These are phyloP conservation scores for Cornus florida DNA, from an alignment of 148 eudicot species.

Conservation along the genomic window DNA sequence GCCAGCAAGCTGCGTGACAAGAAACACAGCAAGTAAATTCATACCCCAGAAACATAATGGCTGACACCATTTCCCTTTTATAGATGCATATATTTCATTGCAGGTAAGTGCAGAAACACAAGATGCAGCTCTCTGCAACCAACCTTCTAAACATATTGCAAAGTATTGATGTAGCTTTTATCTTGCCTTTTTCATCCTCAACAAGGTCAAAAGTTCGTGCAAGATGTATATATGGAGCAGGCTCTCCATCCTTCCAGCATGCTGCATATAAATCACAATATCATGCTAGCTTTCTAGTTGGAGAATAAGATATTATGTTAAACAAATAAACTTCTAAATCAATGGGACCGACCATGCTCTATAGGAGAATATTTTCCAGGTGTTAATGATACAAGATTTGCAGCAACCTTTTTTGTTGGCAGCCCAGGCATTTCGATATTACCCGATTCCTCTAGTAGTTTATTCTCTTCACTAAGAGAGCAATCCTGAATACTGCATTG, in stretches of 20 bases:
- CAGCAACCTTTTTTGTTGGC: constrained; percentile 27
- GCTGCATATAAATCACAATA: constrained; percentile 51
- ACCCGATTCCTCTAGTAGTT: constrained; percentile 25
- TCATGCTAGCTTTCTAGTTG: constrained; percentile 14
- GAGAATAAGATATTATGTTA: not conserved
- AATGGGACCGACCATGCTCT: constrained; percentile 67
- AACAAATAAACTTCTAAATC: no score
- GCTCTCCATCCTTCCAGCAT: constrained; percentile 85
- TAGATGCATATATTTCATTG: not conserved
- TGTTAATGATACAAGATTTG: constrained; percentile 53
- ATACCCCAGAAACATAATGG: not conserved
- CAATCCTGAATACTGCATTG: constrained; percentile 25
- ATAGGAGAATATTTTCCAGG: constrained; percentile 70
- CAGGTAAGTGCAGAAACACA: not conserved
- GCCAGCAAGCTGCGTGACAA: constrained; percentile 67
- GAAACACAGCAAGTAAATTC: constrained; percentile 5
- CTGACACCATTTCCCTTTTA: not conserved
- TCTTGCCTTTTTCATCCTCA: constrained; percentile 89
- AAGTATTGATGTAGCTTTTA: constrained; percentile 85
- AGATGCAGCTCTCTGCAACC: not conserved
- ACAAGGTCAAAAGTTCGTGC: constrained; percentile 89
- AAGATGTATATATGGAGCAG: constrained; percentile 89
- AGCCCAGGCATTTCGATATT: constrained; percentile 23
- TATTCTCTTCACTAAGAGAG: constrained; percentile 32
- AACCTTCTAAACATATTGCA: constrained; percentile 99